phyloP scores from a whole-genome alignment of 2,329 filamentous ascomycete genomes.

The Arthrobotrys iridis region DNA sequence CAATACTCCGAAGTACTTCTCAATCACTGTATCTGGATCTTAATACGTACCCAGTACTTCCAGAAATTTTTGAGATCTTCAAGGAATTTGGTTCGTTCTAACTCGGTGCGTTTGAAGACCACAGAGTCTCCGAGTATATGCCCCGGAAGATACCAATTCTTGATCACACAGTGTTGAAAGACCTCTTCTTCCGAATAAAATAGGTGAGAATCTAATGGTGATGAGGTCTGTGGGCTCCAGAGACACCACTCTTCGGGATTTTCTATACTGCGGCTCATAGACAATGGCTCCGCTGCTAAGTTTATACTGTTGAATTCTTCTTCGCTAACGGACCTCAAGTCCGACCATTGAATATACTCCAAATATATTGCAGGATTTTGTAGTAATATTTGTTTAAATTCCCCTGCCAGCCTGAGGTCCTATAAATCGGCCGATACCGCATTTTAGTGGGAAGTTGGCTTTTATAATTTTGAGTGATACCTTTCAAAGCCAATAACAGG shows the following conservation, averaged over 20 bases:
- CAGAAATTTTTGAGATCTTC: not conserved
- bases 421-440: no score
- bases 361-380: not conserved
- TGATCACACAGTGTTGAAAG: not conserved
- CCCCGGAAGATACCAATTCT: not conserved
- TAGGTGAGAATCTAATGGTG: not conserved
- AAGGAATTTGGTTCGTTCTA: not conserved
- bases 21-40: no score
- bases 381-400: not conserved
- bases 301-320: not conserved
- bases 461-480: no score
- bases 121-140: not conserved
- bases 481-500: no score
- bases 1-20: no score
- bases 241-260: not conserved
- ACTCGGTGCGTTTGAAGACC: not conserved
- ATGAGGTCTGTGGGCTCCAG: not conserved
- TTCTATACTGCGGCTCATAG: not conserved
- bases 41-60: not conserved
- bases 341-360: not conserved
- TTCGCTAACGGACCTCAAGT: not conserved
- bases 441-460: no score
- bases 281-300: not conserved
- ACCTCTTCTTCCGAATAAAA: not conserved
- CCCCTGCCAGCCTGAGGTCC: no score